These are phyloP conservation scores for Starmerella floricola DNA, from an alignment of 805 yeast species.

Conservation along the genomic window DNA sequence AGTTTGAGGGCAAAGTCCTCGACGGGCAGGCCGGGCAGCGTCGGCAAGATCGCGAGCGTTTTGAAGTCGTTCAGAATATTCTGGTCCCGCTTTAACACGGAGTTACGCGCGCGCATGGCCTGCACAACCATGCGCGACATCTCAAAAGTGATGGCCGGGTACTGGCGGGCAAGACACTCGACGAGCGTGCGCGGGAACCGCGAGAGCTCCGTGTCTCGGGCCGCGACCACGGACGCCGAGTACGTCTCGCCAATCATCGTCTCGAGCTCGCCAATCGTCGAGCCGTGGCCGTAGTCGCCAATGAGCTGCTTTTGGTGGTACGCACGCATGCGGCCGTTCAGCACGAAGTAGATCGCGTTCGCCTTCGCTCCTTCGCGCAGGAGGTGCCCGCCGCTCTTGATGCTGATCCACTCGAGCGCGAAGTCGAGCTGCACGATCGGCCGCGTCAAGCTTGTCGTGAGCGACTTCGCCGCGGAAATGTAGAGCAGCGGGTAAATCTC, in stretches of 20 bases:
- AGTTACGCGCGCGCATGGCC: constrained; percentile 15
- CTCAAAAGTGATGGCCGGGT: constrained; percentile 83
- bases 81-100: not conserved
- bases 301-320: constrained; percentile 28
- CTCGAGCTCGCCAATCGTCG: constrained; percentile 89
- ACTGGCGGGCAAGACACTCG: constrained; percentile 68
- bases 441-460: constrained; percentile 54
- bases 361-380: constrained; percentile 78
- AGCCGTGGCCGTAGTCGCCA: constrained; percentile 87
- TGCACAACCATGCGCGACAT: constrained; percentile 77
- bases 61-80: constrained; percentile 41
- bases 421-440: constrained; percentile 68
- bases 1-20: constrained; percentile 68
- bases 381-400: constrained; percentile 71
- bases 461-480: constrained; percentile 60
- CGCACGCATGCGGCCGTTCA: constrained; percentile 19
- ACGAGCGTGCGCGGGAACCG: constrained; percentile 83
- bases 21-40: constrained; percentile 71
- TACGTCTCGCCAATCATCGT: constrained; percentile 64
- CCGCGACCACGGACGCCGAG: constrained; percentile 58
- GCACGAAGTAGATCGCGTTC: constrained; percentile 41
- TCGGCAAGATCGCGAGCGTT: constrained; percentile 76
- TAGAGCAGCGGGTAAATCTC: constrained; percentile 69
- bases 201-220: constrained; percentile 87
- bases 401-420: constrained; percentile 89